Percentiles rank a stretch among this genome's conserved stretches.
These are phyloP conservation scores for Chrysanthemum lavandulifolium DNA, from an alignment of 129 eudicot genomes.

Conservation along the genomic window DNA sequence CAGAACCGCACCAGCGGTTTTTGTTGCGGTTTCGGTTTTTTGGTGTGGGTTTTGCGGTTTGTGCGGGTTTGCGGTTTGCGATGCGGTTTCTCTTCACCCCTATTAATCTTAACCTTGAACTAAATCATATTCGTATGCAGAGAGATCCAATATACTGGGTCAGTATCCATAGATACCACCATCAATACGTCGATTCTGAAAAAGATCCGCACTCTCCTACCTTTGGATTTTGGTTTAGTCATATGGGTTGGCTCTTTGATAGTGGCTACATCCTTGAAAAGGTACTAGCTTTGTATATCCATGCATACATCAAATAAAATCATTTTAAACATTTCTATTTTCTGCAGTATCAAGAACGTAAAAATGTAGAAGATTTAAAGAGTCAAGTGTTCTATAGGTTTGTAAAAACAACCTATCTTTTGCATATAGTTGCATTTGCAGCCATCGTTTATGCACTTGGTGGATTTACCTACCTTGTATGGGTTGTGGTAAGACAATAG, in stretches of 20 bases:
- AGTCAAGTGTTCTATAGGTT: conserved; percentile 67
- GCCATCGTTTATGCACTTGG: conserved; percentile 55
- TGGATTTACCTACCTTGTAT: conserved; percentile 74
- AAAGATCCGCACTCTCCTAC: conserved; percentile 37
- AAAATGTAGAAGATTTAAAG: conserved; percentile 71
- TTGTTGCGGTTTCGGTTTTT: too few species aligned
- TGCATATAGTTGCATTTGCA: conserved; percentile 56
- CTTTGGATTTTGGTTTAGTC: conserved; percentile 45
- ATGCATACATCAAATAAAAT: not conserved
- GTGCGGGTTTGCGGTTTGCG: too few species aligned
- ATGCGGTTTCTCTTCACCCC: too few species aligned
- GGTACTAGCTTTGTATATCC: not conserved
- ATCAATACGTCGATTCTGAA: conserved; percentile 32
- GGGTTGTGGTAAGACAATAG: conserved; percentile 67
- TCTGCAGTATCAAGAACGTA: conserved; percentile 62
- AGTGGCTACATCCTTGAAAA: conserved; percentile 6
- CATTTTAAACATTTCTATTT: too few species aligned
- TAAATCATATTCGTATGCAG: conserved; percentile 7
- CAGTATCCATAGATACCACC: conserved; percentile 51
- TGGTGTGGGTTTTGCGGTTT: too few species aligned
- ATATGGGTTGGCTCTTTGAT: conserved; percentile 40
- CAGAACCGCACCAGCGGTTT: too few species aligned
- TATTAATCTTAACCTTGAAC: not conserved
- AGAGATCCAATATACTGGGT: conserved; percentile 53
- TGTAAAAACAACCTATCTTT: conserved; percentile 45